Evolutionary conservation across 2,329 filamentous ascomycete genomes (phyloP).

Genomic region (Aureobasidium sp.): DNA sequence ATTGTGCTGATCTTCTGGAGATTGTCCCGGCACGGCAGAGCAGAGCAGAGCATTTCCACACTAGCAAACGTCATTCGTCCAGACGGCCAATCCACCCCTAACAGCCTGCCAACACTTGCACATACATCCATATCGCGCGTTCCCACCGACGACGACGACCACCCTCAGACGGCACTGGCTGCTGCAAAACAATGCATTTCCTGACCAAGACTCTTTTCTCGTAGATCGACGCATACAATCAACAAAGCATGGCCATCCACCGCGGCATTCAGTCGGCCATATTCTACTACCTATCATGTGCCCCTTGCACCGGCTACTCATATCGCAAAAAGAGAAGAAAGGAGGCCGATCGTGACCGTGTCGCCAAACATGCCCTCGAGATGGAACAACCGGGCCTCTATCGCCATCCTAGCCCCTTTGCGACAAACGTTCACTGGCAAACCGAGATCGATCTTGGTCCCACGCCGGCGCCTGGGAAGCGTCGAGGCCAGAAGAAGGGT

Average conservation of each 20-base stretch:
- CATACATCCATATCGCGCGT: neutral
- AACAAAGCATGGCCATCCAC: conserved; percentile 27
- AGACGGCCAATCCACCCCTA: neutral
- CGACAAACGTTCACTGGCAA: conserved; percentile 81
- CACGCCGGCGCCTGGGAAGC: conserved; percentile 45
- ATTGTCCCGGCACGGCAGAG: neutral
- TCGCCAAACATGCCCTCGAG: conserved; percentile 58
- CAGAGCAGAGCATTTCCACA: neutral
- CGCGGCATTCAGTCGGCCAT: conserved; percentile 63
- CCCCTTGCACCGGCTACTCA: conserved; percentile 66
- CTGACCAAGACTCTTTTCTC: neutral
- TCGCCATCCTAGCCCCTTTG: conserved; percentile 72
- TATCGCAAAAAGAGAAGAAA: conserved; percentile 64
- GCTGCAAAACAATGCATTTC: neutral
- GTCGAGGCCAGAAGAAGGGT: conserved; percentile 41
- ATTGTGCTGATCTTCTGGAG: neutral
- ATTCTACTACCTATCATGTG: conserved; percentile 72
- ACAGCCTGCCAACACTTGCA: neutral
- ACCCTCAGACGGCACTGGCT: neutral
- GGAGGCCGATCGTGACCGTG: conserved; percentile 61
- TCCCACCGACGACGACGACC: neutral
- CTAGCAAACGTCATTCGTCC: conserved; percentile 4
- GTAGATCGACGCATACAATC: neutral
- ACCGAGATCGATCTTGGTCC: conserved; percentile 83
- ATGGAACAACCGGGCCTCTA: conserved; percentile 67